Evolutionary conservation across 2,329 filamentous ascomycete genomes (phyloP).

Genomic region (Calonectria fujianensis): DNA sequence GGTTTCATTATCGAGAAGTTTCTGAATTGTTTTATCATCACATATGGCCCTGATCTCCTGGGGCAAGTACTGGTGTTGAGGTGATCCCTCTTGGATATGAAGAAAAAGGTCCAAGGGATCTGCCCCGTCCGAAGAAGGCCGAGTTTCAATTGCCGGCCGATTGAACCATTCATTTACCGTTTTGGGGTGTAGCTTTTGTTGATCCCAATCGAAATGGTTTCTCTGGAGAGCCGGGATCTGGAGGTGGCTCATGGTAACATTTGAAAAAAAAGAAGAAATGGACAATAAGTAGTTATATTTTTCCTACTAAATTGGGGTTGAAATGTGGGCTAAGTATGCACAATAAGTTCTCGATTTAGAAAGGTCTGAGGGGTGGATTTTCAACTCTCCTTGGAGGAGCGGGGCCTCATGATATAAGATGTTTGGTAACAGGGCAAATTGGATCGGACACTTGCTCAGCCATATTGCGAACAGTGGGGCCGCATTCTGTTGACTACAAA

Average conservation of each 20-base stretch:
- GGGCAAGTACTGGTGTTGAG: constrained; percentile 10
- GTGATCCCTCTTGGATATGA: constrained; percentile 23
- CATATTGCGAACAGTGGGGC: too few relatives aligned
- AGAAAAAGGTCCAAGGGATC: background rate
- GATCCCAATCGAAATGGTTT: constrained; percentile 15
- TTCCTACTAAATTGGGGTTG: too few relatives aligned
- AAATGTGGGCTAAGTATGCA: too few relatives aligned
- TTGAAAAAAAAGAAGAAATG: too few relatives aligned
- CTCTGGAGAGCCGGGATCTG: background rate
- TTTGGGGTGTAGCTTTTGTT: background rate
- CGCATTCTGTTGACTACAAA: too few relatives aligned
- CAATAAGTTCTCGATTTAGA: too few relatives aligned
- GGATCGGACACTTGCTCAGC: too few relatives aligned
- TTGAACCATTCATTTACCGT: background rate
- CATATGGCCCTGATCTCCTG: constrained; percentile 16
- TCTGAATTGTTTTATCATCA: background rate
- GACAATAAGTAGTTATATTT: too few relatives aligned
- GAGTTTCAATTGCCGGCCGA: background rate
- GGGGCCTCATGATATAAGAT: too few relatives aligned
- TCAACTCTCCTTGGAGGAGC: too few relatives aligned
- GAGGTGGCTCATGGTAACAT: background rate
- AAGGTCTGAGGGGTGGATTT: too few relatives aligned
- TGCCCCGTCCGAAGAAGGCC: background rate
- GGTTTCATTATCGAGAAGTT: background rate
- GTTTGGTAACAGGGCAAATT: too few relatives aligned